Percentiles rank a stretch among this genome's conserved stretches.
Conservation (phyloP, 2,329 filamentous ascomycete genomes). For the Paramyrothecium sp. region DNA sequence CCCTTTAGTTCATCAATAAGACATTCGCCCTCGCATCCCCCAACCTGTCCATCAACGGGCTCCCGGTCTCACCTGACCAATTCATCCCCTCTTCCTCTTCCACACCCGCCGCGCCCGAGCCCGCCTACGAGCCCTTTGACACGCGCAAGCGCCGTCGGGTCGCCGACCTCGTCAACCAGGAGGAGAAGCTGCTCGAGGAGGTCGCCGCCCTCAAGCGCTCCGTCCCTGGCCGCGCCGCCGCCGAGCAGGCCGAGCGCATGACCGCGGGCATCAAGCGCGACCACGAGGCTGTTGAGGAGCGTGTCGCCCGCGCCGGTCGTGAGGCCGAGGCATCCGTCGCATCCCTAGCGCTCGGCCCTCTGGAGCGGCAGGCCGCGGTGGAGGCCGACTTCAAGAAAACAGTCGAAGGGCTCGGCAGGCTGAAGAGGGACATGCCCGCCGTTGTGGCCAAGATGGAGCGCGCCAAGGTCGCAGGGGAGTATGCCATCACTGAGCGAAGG, state of each 20-base stretch:
- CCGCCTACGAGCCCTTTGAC: conserved; percentile 59
- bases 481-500: conserved; percentile 41
- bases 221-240: conserved; percentile 45
- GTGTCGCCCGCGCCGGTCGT: conserved; percentile 14
- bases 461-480: conserved; percentile 58
- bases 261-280: conserved; percentile 41
- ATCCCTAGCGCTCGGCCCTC: conserved; percentile 25
- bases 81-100: conserved; percentile 29
- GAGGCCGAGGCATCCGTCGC: conserved; percentile 14
- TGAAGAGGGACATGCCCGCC: conserved; percentile 61
- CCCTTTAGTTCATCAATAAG: conserved; percentile 55
- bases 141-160: conserved; percentile 56
- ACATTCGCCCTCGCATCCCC: conserved; percentile 58
- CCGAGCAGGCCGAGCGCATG: conserved; percentile 38
- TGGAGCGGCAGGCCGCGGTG: conserved; percentile 42
- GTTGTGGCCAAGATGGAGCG: conserved; percentile 65
- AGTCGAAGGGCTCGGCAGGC: conserved; percentile 46
- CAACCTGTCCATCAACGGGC: conserved; percentile 64
- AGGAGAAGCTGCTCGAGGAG: conserved; percentile 63
- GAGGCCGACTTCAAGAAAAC: conserved; percentile 46
- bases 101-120: conserved; percentile 16
- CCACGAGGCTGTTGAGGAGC: conserved; percentile 39
- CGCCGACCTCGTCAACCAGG: conserved; percentile 58
- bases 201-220: conserved; percentile 59
- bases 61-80: conserved; percentile 41